Conservation (phyloP, 2,329 filamentous ascomycete genomes). For the Verticillium nubilum region DNA sequence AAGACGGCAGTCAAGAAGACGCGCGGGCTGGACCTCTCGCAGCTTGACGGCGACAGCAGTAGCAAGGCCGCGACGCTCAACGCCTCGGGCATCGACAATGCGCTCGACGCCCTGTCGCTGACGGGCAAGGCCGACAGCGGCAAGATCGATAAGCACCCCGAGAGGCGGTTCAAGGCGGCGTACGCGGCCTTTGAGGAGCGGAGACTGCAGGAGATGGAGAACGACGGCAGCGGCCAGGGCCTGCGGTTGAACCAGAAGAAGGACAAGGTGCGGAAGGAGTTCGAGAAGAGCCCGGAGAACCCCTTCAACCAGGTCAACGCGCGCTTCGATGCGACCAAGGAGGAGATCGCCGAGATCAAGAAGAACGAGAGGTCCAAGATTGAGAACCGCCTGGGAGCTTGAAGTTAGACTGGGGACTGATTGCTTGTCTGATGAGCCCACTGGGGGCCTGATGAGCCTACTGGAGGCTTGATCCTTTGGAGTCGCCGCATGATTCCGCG, state of each 20-base stretch:
- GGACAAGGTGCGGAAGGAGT: constrained; percentile 82
- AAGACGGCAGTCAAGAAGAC: constrained; percentile 66
- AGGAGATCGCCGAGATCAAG: constrained; percentile 65
- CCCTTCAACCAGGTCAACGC: constrained; percentile 84
- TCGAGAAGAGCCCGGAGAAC: constrained; percentile 91
- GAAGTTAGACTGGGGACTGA: not conserved
- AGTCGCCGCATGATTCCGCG: not conserved
- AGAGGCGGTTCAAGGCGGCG: constrained; percentile 81
- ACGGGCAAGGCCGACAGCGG: constrained; percentile 44
- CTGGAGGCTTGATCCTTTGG: not conserved
- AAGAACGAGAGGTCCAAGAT: constrained; percentile 66
- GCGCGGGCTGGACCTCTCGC: constrained; percentile 67
- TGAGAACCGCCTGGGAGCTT: constrained; percentile 59
- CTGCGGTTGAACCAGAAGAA: constrained; percentile 79
- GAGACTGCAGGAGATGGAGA: constrained; percentile 77
- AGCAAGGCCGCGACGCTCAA: constrained; percentile 52
- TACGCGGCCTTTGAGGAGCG: constrained; percentile 78
- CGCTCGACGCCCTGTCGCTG: constrained; percentile 77
- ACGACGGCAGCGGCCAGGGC: constrained; percentile 66
- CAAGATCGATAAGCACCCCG: constrained; percentile 84
- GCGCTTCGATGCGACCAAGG: constrained; percentile 70
- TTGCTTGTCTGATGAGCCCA: not conserved
- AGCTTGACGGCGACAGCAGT: constrained; percentile 59
- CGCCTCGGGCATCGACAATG: constrained; percentile 87
- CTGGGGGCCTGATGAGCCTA: not conserved